Evolutionary conservation across 2,329 filamentous ascomycete genomes (phyloP).

Genomic region (Colletotrichum camelliae): DNA sequence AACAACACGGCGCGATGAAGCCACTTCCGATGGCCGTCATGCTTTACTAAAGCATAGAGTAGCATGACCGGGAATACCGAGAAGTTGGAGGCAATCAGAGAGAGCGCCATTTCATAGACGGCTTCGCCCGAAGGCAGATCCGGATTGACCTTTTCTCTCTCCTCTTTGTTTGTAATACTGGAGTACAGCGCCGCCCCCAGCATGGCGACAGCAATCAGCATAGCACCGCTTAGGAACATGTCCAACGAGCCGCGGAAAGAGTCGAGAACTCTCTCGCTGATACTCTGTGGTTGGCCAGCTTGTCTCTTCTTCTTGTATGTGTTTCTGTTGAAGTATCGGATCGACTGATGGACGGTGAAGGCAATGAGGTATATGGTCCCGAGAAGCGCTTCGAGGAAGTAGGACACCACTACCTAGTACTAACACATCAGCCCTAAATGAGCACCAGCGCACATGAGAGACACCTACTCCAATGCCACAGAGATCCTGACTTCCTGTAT

Average conservation of each 20-base stretch:
- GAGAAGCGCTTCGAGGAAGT: constrained; percentile 15
- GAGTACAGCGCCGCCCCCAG: constrained; percentile 14
- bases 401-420: constrained; percentile 10
- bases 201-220: constrained; percentile 20
- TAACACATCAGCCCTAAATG: background rate
- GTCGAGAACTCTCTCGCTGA: background rate
- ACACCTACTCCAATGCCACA: constrained; percentile 15
- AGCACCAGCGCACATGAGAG: background rate
- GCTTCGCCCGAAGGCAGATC: constrained; percentile 9
- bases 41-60: constrained; percentile 15
- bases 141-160: background rate
- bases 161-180: background rate
- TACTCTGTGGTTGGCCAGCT: background rate
- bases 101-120: background rate
- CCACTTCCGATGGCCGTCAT: constrained; percentile 19
- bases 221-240: constrained; percentile 15
- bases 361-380: constrained; percentile 16
- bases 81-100: constrained; percentile 15
- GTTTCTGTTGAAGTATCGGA: background rate
- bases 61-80: constrained; percentile 20
- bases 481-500: constrained; percentile 12
- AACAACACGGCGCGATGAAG: constrained; percentile 10
- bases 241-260: constrained; percentile 20
- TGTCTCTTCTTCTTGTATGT: background rate
- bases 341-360: constrained; percentile 9